phyloP scores from a whole-genome alignment of 1,284 basidiomycete species.

The Trametes polyzona region DNA sequence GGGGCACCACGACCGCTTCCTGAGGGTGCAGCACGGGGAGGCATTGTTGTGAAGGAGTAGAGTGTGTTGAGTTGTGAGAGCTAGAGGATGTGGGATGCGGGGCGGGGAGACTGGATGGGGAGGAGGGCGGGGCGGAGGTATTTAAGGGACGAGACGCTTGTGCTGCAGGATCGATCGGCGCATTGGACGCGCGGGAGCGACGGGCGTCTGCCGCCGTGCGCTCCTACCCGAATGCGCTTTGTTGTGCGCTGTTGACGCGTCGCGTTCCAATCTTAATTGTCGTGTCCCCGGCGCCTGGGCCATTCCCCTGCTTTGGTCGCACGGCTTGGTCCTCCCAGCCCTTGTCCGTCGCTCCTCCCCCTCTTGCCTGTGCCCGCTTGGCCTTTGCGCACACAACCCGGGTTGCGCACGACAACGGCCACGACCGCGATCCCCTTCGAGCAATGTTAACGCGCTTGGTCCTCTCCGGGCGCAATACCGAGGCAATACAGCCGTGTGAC shows the following conservation, averaged over 20 bases:
- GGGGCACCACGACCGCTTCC: slow-evolving; percentile 18
- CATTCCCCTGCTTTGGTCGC: too few relatives aligned
- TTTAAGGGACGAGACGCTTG: slow-evolving; percentile 23
- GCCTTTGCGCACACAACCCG: slow-evolving; percentile 3
- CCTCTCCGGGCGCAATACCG: not conserved
- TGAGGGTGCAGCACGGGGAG: slow-evolving; percentile 40
- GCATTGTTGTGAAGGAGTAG: slow-evolving; percentile 34
- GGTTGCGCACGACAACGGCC: too few relatives aligned
- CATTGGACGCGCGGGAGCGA: slow-evolving; percentile 7
- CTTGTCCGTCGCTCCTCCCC: not conserved
- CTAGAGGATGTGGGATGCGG: not conserved
- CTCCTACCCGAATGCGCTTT: slow-evolving; percentile 15
- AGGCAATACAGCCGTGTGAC: not conserved
- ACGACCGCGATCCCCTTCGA: too few relatives aligned
- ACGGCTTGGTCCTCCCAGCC: too few relatives aligned
- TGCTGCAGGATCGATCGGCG: slow-evolving; percentile 23
- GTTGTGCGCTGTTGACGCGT: slow-evolving; percentile 29
- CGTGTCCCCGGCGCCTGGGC: slow-evolving; percentile 5
- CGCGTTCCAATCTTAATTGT: slow-evolving; percentile 10
- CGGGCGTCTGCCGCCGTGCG: slow-evolving; percentile 2
- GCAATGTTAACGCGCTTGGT: not conserved
- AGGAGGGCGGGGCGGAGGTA: not conserved
- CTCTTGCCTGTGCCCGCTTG: not conserved
- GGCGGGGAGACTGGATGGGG: not conserved
- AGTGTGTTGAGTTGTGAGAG: not conserved